Conservation (phyloP, 2,329 filamentous ascomycete genomes). For the Aureobasidium sp. region DNA sequence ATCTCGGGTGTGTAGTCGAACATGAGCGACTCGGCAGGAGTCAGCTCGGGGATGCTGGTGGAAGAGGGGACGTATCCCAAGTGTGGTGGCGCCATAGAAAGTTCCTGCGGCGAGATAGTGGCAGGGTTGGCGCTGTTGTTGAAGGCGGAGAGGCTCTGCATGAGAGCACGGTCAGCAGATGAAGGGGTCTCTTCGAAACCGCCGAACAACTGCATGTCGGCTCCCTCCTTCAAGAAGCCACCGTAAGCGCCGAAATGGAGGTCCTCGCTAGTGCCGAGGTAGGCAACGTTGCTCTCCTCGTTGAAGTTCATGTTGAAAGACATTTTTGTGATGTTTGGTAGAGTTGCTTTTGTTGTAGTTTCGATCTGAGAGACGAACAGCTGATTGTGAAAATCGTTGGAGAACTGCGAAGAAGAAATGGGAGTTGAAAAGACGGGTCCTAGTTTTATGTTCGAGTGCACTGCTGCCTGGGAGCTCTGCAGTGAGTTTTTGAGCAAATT, state of each 20-base stretch:
- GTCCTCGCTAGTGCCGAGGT: conserved; percentile 38
- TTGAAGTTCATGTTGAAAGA: background rate
- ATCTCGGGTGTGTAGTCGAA: background rate
- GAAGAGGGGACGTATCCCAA: conserved; percentile 72
- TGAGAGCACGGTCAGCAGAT: conserved; percentile 12
- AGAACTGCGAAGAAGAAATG: background rate
- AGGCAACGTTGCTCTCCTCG: conserved; percentile 28
- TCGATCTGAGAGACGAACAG: background rate
- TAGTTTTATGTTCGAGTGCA: background rate
- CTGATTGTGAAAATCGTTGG: background rate
- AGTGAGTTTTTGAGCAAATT: conserved; percentile 22
- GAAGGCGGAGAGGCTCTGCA: conserved; percentile 14
- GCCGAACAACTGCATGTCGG: conserved; percentile 17
- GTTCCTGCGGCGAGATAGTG: conserved; percentile 78
- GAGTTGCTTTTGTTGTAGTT: background rate
- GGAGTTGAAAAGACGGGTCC: background rate
- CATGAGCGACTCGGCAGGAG: background rate
- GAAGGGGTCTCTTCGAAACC: background rate
- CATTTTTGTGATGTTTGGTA: background rate
- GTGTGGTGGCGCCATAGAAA: conserved; percentile 54
- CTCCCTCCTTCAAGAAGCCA: conserved; percentile 20
- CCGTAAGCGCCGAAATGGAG: conserved; percentile 27
- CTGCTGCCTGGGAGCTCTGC: background rate
- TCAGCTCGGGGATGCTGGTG: conserved; percentile 66
- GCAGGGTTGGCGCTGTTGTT: conserved; percentile 18